Percentiles rank a stretch among this genome's conserved stretches.
Conservation (phyloP, 345 rosid genomes). For the Gossypium anomalum region DNA sequence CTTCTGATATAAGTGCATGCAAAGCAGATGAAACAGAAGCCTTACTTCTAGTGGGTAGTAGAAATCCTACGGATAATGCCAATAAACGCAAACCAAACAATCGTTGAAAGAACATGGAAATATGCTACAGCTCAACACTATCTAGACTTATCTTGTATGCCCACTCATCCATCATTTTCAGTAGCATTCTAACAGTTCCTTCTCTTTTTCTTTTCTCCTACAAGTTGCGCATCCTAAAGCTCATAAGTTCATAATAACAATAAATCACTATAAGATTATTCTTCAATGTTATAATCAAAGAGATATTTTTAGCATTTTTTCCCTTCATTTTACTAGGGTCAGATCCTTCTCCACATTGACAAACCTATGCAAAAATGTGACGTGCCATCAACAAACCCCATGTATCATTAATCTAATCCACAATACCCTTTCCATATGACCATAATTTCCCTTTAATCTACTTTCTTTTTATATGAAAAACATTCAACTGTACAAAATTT, state of each 20-base stretch:
- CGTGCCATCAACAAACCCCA: not conserved
- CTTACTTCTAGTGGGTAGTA: not conserved
- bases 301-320: not conserved
- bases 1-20: not conserved
- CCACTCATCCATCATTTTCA: not conserved
- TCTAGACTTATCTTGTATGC: not conserved
- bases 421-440: too few relatives aligned
- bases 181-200: not conserved
- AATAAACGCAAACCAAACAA: not conserved
- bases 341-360: not conserved
- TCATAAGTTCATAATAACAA: not conserved
- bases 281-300: not conserved
- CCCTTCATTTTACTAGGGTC: not conserved
- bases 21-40: not conserved
- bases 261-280: not conserved
- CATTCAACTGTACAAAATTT: not conserved
- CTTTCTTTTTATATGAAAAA: not conserved
- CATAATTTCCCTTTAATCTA: constrained; percentile 1
- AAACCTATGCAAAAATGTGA: not conserved
- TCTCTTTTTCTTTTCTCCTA: not conserved
- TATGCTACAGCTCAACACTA: not conserved
- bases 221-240: not conserved
- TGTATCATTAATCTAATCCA: not conserved
- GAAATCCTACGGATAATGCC: not conserved
- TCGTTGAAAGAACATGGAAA: too few relatives aligned